A percentile compares a stretch with the other conserved stretches of the same genome.
phyloP scores from a whole-genome alignment of 257 asterid species.

The Coffea eugenioides region DNA sequence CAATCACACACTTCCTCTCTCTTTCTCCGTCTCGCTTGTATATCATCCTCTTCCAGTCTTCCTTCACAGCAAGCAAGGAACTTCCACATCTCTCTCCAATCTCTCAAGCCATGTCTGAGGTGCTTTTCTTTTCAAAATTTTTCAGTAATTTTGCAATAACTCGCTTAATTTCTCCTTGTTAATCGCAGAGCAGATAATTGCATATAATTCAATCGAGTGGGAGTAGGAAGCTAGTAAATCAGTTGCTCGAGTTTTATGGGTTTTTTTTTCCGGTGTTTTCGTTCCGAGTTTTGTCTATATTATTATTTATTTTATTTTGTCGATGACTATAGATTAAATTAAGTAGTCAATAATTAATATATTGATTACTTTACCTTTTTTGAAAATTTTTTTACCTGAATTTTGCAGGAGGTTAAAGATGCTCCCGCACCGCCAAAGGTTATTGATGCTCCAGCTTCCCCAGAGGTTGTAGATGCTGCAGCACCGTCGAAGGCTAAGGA shows the following conservation, averaged over 20 bases:
- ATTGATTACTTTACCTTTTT: too few relatives aligned
- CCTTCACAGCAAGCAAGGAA: conserved; percentile 21
- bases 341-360: not conserved
- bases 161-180: not conserved
- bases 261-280: not conserved
- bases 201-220: not conserved
- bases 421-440: conserved; percentile 16
- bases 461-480: too few relatives aligned
- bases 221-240: not conserved
- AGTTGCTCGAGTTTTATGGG: not conserved
- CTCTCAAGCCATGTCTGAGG: conserved; percentile 45
- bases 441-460: not conserved
- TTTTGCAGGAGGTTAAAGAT: conserved; percentile 21
- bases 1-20: not conserved
- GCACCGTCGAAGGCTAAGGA: conserved; percentile 4
- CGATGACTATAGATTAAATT: not conserved
- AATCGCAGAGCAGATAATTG: not conserved
- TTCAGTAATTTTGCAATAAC: not conserved
- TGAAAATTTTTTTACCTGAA: too few relatives aligned
- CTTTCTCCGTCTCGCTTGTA: not conserved
- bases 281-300: not conserved
- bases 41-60: not conserved
- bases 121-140: not conserved
- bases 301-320: not conserved
- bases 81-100: not conserved